Conservation (phyloP, 1,139 yeast genomes). For the Taiozyma sp. region DNA sequence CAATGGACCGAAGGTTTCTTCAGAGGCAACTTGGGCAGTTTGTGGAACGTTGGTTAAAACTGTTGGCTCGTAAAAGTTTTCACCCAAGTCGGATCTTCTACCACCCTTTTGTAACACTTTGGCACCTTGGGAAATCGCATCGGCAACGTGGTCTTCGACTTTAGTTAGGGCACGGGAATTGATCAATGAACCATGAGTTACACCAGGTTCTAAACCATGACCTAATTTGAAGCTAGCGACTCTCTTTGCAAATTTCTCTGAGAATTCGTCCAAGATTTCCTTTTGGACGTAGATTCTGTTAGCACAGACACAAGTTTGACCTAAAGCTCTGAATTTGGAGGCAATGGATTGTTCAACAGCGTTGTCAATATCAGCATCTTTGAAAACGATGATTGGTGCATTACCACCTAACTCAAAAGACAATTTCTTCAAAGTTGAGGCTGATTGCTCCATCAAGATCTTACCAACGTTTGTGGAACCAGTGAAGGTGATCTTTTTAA, state of each 20-base stretch:
- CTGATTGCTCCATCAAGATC: slow-evolving; percentile 70
- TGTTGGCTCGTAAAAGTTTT: slow-evolving; percentile 73
- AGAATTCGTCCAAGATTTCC: slow-evolving; percentile 56
- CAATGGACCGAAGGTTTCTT: slow-evolving; percentile 90
- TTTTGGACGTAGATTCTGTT: slow-evolving; percentile 69
- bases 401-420: slow-evolving; percentile 92
- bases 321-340: slow-evolving; percentile 69
- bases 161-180: slow-evolving; percentile 62
- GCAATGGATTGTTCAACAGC: slow-evolving; percentile 73
- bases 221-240: slow-evolving; percentile 62
- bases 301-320: slow-evolving; percentile 84
- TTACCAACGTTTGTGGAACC: slow-evolving; percentile 88
- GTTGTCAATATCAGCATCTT: slow-evolving; percentile 71
- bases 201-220: slow-evolving; percentile 59
- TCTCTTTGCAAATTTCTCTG: slow-evolving; percentile 43
- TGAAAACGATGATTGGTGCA: slow-evolving; percentile 87
- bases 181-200: slow-evolving; percentile 83
- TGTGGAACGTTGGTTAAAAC: slow-evolving; percentile 62
- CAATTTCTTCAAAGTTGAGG: slow-evolving; percentile 75
- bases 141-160: slow-evolving; percentile 67
- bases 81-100: slow-evolving; percentile 60
- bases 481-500: slow-evolving; percentile 82
- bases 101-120: slow-evolving; percentile 62
- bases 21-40: slow-evolving; percentile 57
- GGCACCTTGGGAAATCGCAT: slow-evolving; percentile 75